Evolutionary conservation across 140 eudicot species (phyloP).

Genomic region (Cichorium intybus): DNA sequence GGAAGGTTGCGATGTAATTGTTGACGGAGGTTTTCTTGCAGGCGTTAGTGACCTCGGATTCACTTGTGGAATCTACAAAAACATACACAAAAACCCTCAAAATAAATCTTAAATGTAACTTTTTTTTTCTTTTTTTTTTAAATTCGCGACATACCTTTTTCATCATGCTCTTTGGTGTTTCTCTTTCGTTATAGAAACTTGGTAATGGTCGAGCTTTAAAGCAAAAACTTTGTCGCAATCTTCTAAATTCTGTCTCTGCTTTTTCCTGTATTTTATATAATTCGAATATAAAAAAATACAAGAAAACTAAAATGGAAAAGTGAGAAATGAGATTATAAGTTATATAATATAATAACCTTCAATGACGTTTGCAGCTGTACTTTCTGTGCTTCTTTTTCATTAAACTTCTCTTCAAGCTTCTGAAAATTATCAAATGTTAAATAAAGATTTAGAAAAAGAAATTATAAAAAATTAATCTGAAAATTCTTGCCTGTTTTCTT

Average conservation of each 20-base stretch:
- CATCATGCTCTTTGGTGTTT: slow-evolving; percentile 42
- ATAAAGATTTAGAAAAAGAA: background rate
- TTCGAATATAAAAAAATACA: background rate
- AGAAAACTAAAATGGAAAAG: background rate
- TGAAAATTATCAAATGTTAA: slow-evolving; percentile 31
- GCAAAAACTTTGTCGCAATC: slow-evolving; percentile 77
- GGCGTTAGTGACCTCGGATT: slow-evolving; percentile 35
- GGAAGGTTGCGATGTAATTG: slow-evolving; percentile 23
- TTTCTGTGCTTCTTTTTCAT: slow-evolving; percentile 53
- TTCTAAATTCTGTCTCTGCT: slow-evolving; percentile 77
- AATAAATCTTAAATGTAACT: background rate
- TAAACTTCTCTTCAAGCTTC: slow-evolving; percentile 86
- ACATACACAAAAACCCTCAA: slow-evolving; percentile 9
- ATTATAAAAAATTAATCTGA: no score
- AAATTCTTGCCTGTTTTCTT: slow-evolving; percentile 81
- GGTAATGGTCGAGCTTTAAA: slow-evolving; percentile 84
- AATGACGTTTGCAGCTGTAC: slow-evolving; percentile 52
- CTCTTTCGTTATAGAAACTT: slow-evolving; percentile 60
- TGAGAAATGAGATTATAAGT: background rate
- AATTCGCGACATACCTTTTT: slow-evolving; percentile 39
- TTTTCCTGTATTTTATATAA: slow-evolving; percentile 52
- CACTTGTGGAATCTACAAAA: slow-evolving; percentile 43
- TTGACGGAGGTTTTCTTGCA: slow-evolving; percentile 32
- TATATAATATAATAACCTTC: slow-evolving; percentile 42
- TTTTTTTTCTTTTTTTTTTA: background rate